Percentiles rank a stretch among this genome's conserved stretches.
These are phyloP conservation scores for Jamesozyma jinghongensis DNA, from an alignment of 805 yeast genomes.

Conservation along the genomic window DNA sequence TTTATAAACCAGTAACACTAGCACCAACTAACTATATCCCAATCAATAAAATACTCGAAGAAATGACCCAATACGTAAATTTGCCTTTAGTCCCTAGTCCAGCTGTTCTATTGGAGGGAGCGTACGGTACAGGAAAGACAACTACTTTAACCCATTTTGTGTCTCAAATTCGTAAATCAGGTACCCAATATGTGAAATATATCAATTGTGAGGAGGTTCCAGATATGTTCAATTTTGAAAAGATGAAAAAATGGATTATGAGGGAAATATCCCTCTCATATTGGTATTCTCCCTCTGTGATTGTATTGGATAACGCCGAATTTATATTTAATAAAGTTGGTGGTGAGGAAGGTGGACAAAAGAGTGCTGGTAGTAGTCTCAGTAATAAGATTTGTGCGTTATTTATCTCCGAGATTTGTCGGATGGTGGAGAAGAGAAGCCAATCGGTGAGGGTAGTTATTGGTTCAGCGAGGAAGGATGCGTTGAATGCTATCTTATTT, in stretches of 20 bases:
- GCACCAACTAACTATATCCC: background rate
- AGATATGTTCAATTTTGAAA: slow-evolving; percentile 19
- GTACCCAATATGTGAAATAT: slow-evolving; percentile 37
- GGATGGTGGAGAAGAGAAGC: slow-evolving; percentile 23
- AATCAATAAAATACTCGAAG: slow-evolving; percentile 1
- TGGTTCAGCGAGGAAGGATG: slow-evolving; percentile 54
- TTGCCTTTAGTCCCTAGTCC: slow-evolving; percentile 18
- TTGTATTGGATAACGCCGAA: slow-evolving; percentile 74
- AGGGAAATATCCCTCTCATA: slow-evolving; percentile 38
- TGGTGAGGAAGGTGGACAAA: slow-evolving; percentile 46
- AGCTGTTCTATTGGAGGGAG: slow-evolving; percentile 61
- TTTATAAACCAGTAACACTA: background rate
- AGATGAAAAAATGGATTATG: slow-evolving; percentile 37
- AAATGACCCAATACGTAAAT: slow-evolving; percentile 9
- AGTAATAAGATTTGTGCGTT: slow-evolving; percentile 60
- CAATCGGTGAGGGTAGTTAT: slow-evolving; percentile 51
- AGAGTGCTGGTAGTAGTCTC: slow-evolving; percentile 22
- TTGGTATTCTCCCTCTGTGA: slow-evolving; percentile 72
- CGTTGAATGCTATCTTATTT: slow-evolving; percentile 50
- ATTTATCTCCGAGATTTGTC: slow-evolving; percentile 40
- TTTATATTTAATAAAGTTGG: slow-evolving; percentile 42
- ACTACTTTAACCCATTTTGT: slow-evolving; percentile 38
- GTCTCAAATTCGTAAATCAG: slow-evolving; percentile 11
- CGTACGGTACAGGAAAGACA: slow-evolving; percentile 78
- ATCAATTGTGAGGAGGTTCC: slow-evolving; percentile 43